Evolutionary conservation across 2,329 filamentous ascomycete species (phyloP).

Genomic region (Sporothrix luriei): DNA sequence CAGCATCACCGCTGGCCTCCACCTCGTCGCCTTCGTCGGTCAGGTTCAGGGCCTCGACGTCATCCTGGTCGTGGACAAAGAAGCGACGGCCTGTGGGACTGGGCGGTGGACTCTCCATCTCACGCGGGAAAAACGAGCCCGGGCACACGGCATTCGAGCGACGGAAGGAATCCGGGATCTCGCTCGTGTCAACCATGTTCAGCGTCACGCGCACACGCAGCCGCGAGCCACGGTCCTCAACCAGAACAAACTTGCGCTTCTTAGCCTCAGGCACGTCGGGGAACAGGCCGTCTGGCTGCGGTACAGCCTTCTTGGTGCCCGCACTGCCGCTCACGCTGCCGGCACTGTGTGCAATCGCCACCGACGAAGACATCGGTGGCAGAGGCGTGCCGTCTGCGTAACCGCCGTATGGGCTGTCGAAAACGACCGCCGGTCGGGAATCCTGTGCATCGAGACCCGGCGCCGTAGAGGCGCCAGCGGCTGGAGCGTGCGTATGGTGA

Average conservation of each 20-base stretch:
- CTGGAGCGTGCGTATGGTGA: slow-evolving; percentile 27
- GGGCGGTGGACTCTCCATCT: slow-evolving; percentile 85
- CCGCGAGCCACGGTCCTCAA: slow-evolving; percentile 83
- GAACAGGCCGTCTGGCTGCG: slow-evolving; percentile 71
- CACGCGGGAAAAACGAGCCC: slow-evolving; percentile 85
- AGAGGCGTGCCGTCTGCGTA: slow-evolving; percentile 60
- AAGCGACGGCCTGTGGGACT: slow-evolving; percentile 74
- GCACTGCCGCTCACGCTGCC: slow-evolving; percentile 43
- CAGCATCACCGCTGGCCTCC: slow-evolving; percentile 50
- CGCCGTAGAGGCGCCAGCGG: not conserved
- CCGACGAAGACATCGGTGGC: slow-evolving; percentile 58
- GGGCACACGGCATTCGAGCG: slow-evolving; percentile 88
- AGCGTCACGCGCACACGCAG: slow-evolving; percentile 89
- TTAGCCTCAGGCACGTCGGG: slow-evolving; percentile 86
- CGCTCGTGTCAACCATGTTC: slow-evolving; percentile 90
- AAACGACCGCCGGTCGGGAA: slow-evolving; percentile 73
- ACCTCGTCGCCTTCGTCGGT: slow-evolving; percentile 61
- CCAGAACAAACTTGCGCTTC: slow-evolving; percentile 93
- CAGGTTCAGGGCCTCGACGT: slow-evolving; percentile 55
- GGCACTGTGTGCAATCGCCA: slow-evolving; percentile 64
- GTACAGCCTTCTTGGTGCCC: slow-evolving; percentile 54
- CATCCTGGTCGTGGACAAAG: slow-evolving; percentile 69
- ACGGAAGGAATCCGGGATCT: slow-evolving; percentile 94
- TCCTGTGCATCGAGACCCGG: slow-evolving; percentile 49
- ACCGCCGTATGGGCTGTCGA: slow-evolving; percentile 63